Evolutionary conservation across 345 rosid genomes (phyloP).

Genomic region (Viola odorata): DNA sequence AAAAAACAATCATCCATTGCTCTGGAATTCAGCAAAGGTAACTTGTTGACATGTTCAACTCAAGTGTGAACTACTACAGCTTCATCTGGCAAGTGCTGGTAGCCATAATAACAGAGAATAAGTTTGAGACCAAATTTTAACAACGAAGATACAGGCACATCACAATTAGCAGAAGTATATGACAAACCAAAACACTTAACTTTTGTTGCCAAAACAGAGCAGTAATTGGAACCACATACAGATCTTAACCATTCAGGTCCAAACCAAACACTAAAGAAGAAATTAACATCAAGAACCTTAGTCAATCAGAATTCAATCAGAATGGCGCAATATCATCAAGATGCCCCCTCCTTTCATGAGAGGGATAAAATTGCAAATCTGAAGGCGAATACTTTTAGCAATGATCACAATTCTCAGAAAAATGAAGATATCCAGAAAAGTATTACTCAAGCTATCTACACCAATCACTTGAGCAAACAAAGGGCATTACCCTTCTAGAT

Average conservation of each 20-base stretch:
- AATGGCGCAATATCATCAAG: neutral
- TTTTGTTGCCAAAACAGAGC: slow-evolving; percentile 1
- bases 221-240: neutral
- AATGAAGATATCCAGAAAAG: neutral
- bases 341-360: neutral
- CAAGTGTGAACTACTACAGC: too few relatives aligned
- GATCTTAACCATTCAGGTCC: too few relatives aligned
- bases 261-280: neutral
- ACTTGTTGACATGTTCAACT: too few relatives aligned
- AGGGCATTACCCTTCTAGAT: neutral
- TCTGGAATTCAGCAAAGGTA: too few relatives aligned
- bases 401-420: neutral
- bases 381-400: too few relatives aligned
- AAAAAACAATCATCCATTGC: too few relatives aligned
- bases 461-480: neutral
- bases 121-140: too few relatives aligned
- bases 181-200: neutral
- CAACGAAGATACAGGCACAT: too few relatives aligned
- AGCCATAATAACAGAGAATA: too few relatives aligned
- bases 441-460: neutral
- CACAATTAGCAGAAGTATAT: too few relatives aligned
- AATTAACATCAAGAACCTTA: neutral
- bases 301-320: neutral
- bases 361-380: too few relatives aligned
- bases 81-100: too few relatives aligned